Evolutionary conservation across 345 rosid genomes (phyloP), one percentile per base, ranked within the genome.

Genomic region (Linum usitatissimum): DNA sequence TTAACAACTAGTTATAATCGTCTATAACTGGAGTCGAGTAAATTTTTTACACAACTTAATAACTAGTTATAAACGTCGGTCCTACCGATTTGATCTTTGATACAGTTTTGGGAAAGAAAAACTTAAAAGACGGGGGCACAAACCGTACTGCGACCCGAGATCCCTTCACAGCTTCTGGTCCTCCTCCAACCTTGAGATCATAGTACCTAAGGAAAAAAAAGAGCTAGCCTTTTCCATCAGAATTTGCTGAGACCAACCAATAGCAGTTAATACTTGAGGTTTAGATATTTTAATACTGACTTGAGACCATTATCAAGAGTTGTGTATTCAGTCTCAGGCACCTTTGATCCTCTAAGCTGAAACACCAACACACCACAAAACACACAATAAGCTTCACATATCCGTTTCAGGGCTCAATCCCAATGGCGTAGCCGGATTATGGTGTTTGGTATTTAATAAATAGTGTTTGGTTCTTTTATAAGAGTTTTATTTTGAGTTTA

Each of bases 61-160:
- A 23, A 30, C 55, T 38, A 49, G 36, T 19, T 60, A 58, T 13
- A 21, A 20, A 66, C 57, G 40, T 10, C 40, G 15, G 38, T 34
- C 28, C 2, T 3, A 34, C 38, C 4, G 38, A 4, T 7, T 34
- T 34, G 38, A 34, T 34, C 38, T 23, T 23, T 23, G 28, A 23
- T 23, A 23, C 28, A 34, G 6, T 2, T 21, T 48, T 59, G 55
- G 7, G 63, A 40, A 30, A 60, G 3, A 53, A 21, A 67, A 67
- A 36, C 28, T 23, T 55, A n/a, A 45, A 0, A 49, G 15, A 23
- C 23, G 6, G 18, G 36, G 48, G 69, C 73, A 81, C 85, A 90
- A 83, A 87, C 89, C 91, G 77, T 92, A 92, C 95, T 85, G 98
- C 98, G 81, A 92, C 95, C 83, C 95, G 78, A 63, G 96, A 92